Conservation (phyloP, 1,284 basidiomycete genomes). For the Sporisorium graminicola region DNA sequence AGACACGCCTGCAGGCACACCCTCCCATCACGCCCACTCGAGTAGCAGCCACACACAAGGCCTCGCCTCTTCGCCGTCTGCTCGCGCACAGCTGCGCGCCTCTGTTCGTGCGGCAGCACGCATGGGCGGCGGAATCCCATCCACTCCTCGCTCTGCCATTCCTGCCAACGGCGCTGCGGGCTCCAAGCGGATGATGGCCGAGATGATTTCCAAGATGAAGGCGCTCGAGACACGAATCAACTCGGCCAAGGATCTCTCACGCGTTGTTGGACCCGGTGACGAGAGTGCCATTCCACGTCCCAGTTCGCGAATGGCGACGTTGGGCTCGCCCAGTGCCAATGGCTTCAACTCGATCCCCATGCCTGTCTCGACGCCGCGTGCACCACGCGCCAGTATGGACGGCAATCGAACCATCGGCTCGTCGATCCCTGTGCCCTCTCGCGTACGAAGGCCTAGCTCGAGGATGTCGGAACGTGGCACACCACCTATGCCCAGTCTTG, state of each 20-base stretch:
- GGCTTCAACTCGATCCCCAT: conserved; percentile 20
- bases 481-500: conserved; percentile 41
- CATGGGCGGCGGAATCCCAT: conserved; percentile 10
- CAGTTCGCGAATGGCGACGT: conserved; percentile 54
- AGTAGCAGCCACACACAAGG: conserved; percentile 7
- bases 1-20: conserved; percentile 27
- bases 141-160: conserved; percentile 17
- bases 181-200: conserved; percentile 54
- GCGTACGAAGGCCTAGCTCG: conserved; percentile 53
- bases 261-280: conserved; percentile 30
- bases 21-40: conserved; percentile 13
- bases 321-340: conserved; percentile 31
- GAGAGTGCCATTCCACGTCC: conserved; percentile 65
- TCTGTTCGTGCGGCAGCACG: conserved; percentile 36
- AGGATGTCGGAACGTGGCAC: conserved; percentile 44
- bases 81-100: conserved; percentile 39
- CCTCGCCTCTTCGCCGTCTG: conserved; percentile 34
- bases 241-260: conserved; percentile 46
- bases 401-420: conserved; percentile 51
- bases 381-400: conserved; percentile 41
- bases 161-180: conserved; percentile 17
- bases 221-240: conserved; percentile 63
- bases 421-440: conserved; percentile 60
- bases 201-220: conserved; percentile 62
- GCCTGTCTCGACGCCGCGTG: conserved; percentile 37